phyloP scores from a whole-genome alignment of 352 stramenopile species.

The Phytophthora sp. region DNA sequence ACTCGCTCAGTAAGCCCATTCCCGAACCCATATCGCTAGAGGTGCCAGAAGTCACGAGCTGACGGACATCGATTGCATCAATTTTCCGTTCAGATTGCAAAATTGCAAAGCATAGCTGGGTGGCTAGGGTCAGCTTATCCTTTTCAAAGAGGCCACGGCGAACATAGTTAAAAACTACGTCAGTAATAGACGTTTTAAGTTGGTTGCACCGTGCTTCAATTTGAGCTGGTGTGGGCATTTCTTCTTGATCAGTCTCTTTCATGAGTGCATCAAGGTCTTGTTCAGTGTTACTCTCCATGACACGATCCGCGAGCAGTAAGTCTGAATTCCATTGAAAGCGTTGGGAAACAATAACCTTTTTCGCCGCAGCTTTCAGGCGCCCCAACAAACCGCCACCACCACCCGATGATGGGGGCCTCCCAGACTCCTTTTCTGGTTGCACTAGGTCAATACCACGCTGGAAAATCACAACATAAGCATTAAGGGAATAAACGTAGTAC shows the following conservation, averaged over 20 bases:
- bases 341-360: conserved; percentile 85
- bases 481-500: conserved; percentile 96
- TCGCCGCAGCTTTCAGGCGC: conserved; percentile 81
- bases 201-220: conserved; percentile 64
- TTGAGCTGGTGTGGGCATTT: conserved; percentile 53
- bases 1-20: conserved; percentile 94
- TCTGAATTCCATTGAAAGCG: conserved; percentile 90
- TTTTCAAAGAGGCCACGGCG: conserved; percentile 93
- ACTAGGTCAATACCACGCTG: conserved; percentile 94
- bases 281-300: conserved; percentile 52
- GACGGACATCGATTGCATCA: conserved; percentile 56
- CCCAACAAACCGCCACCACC: conserved; percentile 51
- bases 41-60: conserved; percentile 73
- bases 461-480: conserved; percentile 95
- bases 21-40: conserved; percentile 47
- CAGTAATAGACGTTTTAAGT: conserved; percentile 73
- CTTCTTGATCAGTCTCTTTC: conserved; percentile 69
- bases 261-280: conserved; percentile 70
- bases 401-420: conserved; percentile 9
- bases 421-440: conserved; percentile 40
- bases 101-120: conserved; percentile 93
- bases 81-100: conserved; percentile 80
- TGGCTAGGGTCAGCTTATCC: conserved; percentile 94
- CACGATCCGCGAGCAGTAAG: conserved; percentile 74
- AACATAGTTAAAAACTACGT: conserved; percentile 96